Percentiles rank a stretch among this genome's conserved stretches.
Conservation (phyloP, 805 yeast species). For the Alloascoidea africana region DNA sequence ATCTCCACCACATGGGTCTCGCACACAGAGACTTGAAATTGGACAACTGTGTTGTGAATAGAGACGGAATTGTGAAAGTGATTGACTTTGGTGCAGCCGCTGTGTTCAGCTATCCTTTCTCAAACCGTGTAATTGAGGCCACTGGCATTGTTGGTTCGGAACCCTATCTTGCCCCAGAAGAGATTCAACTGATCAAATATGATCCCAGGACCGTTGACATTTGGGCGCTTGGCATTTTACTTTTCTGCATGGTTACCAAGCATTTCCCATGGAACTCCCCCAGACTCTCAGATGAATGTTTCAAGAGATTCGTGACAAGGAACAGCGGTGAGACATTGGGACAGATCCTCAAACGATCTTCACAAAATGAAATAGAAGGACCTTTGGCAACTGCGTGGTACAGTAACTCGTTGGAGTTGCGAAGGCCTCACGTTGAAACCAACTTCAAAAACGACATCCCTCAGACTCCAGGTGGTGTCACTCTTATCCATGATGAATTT, state of each 20-base stretch:
- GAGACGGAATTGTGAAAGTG: constrained; percentile 59
- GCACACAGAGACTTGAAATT: constrained; percentile 72
- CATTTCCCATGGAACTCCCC: constrained; percentile 85
- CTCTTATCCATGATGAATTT: not conserved
- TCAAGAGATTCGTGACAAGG: constrained; percentile 62
- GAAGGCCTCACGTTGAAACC: no score
- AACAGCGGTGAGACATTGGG: constrained; percentile 36
- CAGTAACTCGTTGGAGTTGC: not conserved
- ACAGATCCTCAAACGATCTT: not conserved
- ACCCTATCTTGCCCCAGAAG: constrained; percentile 73
- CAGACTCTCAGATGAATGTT: constrained; percentile 54
- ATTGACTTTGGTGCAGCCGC: constrained; percentile 82
- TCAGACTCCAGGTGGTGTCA: not conserved
- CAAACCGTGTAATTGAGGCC: constrained; percentile 45
- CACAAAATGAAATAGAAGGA: not conserved
- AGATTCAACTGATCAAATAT: constrained; percentile 57
- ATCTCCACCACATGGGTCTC: constrained; percentile 60
- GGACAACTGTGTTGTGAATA: constrained; percentile 68
- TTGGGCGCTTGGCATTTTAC: constrained; percentile 73
- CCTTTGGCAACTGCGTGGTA: not conserved
- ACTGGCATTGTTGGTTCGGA: constrained; percentile 67
- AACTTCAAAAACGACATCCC: not conserved
- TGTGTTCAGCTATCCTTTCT: constrained; percentile 67
- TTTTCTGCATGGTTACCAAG: constrained; percentile 69
- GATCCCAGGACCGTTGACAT: constrained; percentile 81